Evolutionary conservation across 1,284 basidiomycete species (phyloP), one percentile per base, ranked within the genome.

Genomic region (Austroboletus novae-zelandiae): DNA sequence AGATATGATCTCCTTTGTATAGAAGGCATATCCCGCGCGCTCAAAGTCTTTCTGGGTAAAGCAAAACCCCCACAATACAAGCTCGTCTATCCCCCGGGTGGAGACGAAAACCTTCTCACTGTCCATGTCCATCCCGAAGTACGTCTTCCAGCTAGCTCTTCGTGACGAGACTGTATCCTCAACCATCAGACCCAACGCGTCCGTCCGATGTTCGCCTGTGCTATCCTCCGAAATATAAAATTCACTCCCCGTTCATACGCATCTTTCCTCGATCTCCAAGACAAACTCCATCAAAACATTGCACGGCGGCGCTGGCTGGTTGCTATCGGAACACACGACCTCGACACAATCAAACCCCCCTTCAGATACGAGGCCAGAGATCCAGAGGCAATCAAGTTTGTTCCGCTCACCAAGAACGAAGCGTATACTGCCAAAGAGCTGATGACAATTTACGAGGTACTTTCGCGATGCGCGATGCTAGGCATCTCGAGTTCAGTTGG

Each of bases 1-100:
- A 95, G 95, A 80, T 98, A 99, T 67, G 97, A 99, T 74, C 79
- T 99, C 18, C 83, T 99, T 43, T 99, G 97, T 68, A 88, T 97
- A 62, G 97, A 99, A 73, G 97, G 97, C 50, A 91, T 99, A 62
- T 82, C 94, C 18, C 83, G 93, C 18, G 92, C 89, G 8, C 80
- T 99, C 48, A 83, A 85, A 20, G 82, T 92, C 57, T 99, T 96
- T 80, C 76, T 98, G 40, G 81, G 84, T 40, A 84, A 87, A 66
- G 76, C 80, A 43, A 73, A 77, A 49, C 75, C 89, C 15, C 91
- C 92, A 0, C 70, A 74, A 39, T 96, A 94, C 73, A 86, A 75
- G 61, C 77, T 92, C 18, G 75, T 80, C 17, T 76, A 82, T 52
- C 91, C 91, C 3, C 65, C 73, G 15, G 84, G 83, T 5, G 87